Conservation (phyloP, 2,329 filamentous ascomycete genomes). For the Penicillium freii region DNA sequence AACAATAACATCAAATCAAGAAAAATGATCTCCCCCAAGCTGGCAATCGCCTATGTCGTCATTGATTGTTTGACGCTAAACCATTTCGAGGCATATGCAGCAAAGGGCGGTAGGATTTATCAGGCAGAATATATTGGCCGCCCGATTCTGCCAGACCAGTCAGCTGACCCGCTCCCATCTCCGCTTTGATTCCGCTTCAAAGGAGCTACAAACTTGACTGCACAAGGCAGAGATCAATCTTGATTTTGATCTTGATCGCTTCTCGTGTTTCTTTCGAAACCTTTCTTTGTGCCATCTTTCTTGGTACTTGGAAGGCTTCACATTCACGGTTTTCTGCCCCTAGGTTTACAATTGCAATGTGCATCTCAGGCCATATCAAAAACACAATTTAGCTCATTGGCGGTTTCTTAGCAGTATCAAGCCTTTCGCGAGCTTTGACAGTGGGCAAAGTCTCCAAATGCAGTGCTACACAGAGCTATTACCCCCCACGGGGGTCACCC, state of each 20-base stretch:
- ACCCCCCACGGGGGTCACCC: slow-evolving; percentile 89
- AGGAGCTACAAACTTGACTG: slow-evolving; percentile 9
- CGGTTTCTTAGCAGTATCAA: slow-evolving; percentile 1
- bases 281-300: not conserved
- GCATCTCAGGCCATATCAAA: slow-evolving; percentile 4
- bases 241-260: not conserved
- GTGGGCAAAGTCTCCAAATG: slow-evolving; percentile 53
- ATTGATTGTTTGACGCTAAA: slow-evolving; percentile 4
- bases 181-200: slow-evolving; percentile 2
- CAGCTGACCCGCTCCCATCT: not conserved
- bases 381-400: slow-evolving; percentile 12
- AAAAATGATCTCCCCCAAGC: not conserved
- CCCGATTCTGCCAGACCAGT: slow-evolving; percentile 4
- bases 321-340: not conserved
- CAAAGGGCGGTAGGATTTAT: not conserved
- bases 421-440: not conserved
- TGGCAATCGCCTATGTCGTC: slow-evolving; percentile 7
- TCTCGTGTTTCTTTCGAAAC: not conserved
- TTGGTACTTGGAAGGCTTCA: not conserved
- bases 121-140: not conserved
- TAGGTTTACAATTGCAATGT: slow-evolving; percentile 14
- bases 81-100: not conserved
- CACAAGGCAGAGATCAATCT: not conserved
- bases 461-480: slow-evolving; percentile 97
- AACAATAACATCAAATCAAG: not conserved